Conservation (phyloP, 345 rosid genomes). For the Gossypium turneri region DNA sequence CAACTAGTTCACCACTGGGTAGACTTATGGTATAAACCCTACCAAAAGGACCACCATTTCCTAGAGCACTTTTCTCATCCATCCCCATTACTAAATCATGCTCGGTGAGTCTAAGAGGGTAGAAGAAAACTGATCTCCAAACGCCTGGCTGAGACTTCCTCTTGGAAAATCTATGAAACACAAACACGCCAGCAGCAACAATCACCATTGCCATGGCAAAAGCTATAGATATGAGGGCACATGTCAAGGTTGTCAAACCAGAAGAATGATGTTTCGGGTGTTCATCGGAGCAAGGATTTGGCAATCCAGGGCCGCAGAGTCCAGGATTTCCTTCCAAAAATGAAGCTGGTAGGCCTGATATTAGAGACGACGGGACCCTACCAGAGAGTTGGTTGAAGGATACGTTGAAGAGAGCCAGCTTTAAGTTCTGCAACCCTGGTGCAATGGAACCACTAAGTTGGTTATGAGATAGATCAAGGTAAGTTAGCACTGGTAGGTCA, state of each 20-base stretch:
- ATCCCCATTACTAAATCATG: slow-evolving; percentile 57
- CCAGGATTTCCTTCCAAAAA: slow-evolving; percentile 78
- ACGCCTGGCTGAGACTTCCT: slow-evolving; percentile 44
- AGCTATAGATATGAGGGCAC: slow-evolving; percentile 59
- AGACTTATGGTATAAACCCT: slow-evolving; percentile 51
- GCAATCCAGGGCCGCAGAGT: slow-evolving; percentile 83
- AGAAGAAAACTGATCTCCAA: slow-evolving; percentile 82
- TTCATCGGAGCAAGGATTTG: slow-evolving; percentile 48
- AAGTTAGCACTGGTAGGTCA: slow-evolving; percentile 77
- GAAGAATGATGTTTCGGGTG: slow-evolving; percentile 33
- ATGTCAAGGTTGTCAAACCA: slow-evolving; percentile 38
- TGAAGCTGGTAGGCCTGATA: slow-evolving; percentile 90
- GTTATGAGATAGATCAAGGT: slow-evolving; percentile 87
- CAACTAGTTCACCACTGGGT: slow-evolving; percentile 77
- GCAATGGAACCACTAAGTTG: slow-evolving; percentile 79
- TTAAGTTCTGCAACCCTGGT: slow-evolving; percentile 64
- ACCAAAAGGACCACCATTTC: slow-evolving; percentile 60
- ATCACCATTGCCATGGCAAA: slow-evolving; percentile 50
- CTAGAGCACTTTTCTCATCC: slow-evolving; percentile 61
- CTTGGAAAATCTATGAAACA: slow-evolving; percentile 47
- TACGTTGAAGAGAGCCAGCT: slow-evolving; percentile 89
- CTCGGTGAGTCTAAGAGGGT: slow-evolving; percentile 75
- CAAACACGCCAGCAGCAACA: slow-evolving; percentile 47
- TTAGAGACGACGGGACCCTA: slow-evolving; percentile 57
- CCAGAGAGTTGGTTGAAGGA: slow-evolving; percentile 80